Evolutionary conservation across 306 rosid genomes (phyloP), one percentile per base, ranked within the genome.

Genomic region (Ammopiptanthus mongolicus): DNA sequence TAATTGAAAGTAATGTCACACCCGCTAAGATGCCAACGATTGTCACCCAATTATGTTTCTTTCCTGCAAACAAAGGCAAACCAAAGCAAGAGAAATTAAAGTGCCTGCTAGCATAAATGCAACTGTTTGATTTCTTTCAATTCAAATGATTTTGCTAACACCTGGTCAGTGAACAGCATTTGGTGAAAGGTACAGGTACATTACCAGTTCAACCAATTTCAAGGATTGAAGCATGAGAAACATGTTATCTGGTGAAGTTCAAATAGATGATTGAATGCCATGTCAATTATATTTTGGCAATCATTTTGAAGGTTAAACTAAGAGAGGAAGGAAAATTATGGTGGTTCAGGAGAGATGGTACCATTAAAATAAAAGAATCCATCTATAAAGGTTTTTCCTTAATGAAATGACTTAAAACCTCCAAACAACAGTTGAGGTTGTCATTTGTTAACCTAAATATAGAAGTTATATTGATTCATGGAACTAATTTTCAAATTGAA

Each of bases 1-100:
- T 57, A 6, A 85, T 7, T 33, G 86, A 84, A 83, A 91, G 69
- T 17, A 89, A n/a, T 42, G 90, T 22, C 75, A 87, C 85, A 55
- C 71, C 71, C 61, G 72, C 78, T 46, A 84, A 46, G 71, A 84
- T 31, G 39, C 85, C 88, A 23, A 80, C 33, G 19, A 86, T 71
- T 46, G 60, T 66, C 47, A 21, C 77, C 90, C 79, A 62, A 17
- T 63, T 59, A 25, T 57, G 82, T 66, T 41, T 84, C 73, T 8
- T 80, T 12, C 46, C 88, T 87, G 89, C 66, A 51, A 77, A 75
- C 58, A 60, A 77, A 39, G 53, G 12, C 15, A 77, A 77, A 75
- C 41, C 59, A 79, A 77, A 29, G 56, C 28, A 58, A 65, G 36
- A 74, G 19, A 63, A 69, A 71, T 78, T 37, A 52, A 44, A 59